These are phyloP conservation scores for Globisporangium middletonii DNA, from an alignment of 352 stramenopile species.

Conservation along the genomic window DNA sequence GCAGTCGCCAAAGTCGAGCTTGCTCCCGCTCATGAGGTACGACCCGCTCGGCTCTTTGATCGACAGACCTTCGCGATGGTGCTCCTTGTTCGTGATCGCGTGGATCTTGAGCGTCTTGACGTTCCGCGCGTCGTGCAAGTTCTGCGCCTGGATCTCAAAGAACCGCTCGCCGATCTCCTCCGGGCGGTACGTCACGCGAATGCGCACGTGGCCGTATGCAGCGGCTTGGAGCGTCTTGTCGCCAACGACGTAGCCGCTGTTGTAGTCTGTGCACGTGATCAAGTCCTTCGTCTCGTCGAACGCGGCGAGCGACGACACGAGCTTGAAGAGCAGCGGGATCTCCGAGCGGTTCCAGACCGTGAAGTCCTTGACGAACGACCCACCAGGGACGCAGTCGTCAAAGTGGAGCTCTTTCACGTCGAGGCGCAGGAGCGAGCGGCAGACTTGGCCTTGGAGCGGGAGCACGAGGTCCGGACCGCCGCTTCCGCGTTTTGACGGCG, in stretches of 20 bases:
- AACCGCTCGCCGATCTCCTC: constrained; percentile 77
- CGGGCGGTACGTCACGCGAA: constrained; percentile 82
- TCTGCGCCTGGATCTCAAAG: constrained; percentile 85
- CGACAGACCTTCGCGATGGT: constrained; percentile 80
- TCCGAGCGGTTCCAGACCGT: constrained; percentile 88
- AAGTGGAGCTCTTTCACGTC: constrained; percentile 88
- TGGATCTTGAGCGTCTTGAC: constrained; percentile 85
- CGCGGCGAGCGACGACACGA: constrained; percentile 62
- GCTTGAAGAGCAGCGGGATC: constrained; percentile 82
- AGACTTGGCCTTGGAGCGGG: constrained; percentile 76
- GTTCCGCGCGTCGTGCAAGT: constrained; percentile 80
- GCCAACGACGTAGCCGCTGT: constrained; percentile 77
- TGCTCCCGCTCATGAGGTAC: constrained; percentile 83
- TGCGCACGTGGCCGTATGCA: constrained; percentile 79
- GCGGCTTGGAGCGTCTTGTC: constrained; percentile 77
- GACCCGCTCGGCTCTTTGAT: constrained; percentile 83
- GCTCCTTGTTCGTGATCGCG: constrained; percentile 84
- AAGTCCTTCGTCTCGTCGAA: constrained; percentile 68
- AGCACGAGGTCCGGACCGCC: constrained; percentile 51
- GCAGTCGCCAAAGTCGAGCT: constrained; percentile 86
- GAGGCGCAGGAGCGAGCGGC: constrained; percentile 72
- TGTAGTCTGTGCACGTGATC: constrained; percentile 83
- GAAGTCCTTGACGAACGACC: constrained; percentile 88
- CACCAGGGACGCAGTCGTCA: constrained; percentile 81
- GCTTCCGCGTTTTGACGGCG: neutral